Evolutionary conservation across 352 stramenopile genomes (phyloP), one percentile per base, ranked within the genome.

Genomic region (Globisporangium megalacanthum): DNA sequence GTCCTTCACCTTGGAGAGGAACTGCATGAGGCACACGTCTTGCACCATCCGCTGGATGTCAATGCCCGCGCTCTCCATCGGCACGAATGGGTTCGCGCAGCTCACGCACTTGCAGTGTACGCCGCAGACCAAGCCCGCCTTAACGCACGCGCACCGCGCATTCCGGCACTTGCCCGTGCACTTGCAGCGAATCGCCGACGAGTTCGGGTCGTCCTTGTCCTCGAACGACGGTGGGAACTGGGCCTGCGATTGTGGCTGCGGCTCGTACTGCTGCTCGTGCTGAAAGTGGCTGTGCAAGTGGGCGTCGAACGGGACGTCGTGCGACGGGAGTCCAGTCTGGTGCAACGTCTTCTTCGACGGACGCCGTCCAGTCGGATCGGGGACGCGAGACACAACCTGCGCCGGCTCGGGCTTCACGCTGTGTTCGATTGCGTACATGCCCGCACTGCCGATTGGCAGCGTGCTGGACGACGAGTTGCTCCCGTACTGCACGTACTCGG

Each of bases 151-250:
- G 41, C 83, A 93, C 6, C 83, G 80, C 37, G 83, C 80, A 62
- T 93, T 93, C 19, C 83, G 77, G 51, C 83, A 93, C 66, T 89
- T 93, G 42, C 83, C 83, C 5, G 80, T 93, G 58, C 83, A 93
- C 66, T 89, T 89, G 62, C 83, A 93, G 15, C 83, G 80, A 15
- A 79, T 66, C 20, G 55, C 39, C 17, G 46, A 57, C 14, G 42
- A 42, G 29, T 56, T 60, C 31, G 69, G 55, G 35, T 45, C 49
- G 25, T 80, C 71, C n/a, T 78, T 68, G n/a, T 72, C 73, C n/a
- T 49, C 47, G 47, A 47, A 29, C 25, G 25, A 19, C 13, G n/a
- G 17, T 13, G 19, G 15, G n/a, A 25, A 14, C 42, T 48, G 42
- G 17, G 10, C 10, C 14, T 42, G 36, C 14, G 10, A 15, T 7